Evolutionary conservation across 805 yeast genomes (phyloP).

Genomic region (Suhomyces pyralidae): DNA sequence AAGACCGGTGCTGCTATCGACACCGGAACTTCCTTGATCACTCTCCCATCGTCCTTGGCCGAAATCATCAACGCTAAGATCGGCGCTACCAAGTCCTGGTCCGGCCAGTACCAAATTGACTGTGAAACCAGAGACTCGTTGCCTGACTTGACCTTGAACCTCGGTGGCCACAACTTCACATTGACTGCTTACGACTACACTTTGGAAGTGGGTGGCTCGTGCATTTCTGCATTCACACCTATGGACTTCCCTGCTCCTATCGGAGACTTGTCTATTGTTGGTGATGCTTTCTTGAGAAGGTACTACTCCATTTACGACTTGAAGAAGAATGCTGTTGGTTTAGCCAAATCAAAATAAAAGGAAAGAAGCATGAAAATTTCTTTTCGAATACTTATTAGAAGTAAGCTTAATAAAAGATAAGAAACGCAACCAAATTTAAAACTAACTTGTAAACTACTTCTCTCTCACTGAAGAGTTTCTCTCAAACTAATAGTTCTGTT

Average conservation of each 20-base stretch:
- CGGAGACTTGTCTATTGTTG: constrained; percentile 94
- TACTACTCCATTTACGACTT: constrained; percentile 93
- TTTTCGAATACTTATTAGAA: background rate
- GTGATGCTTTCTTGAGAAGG: constrained; percentile 95
- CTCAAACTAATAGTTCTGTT: too few relatives aligned
- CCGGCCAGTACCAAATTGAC: constrained; percentile 93
- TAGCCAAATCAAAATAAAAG: constrained; percentile 62
- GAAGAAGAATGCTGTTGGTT: constrained; percentile 89
- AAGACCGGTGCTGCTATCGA: constrained; percentile 96
- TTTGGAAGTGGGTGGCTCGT: constrained; percentile 89
- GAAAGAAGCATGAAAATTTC: background rate
- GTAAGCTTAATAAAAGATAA: background rate
- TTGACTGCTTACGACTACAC: constrained; percentile 89
- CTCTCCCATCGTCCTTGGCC: constrained; percentile 92
- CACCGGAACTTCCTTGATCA: constrained; percentile 96
- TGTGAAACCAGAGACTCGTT: constrained; percentile 79
- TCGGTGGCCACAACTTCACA: constrained; percentile 89
- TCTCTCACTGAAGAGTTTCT: too few relatives aligned
- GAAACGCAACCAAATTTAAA: too few relatives aligned
- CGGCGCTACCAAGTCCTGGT: constrained; percentile 97
- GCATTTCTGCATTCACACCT: constrained; percentile 95
- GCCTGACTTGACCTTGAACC: constrained; percentile 90
- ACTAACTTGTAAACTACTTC: too few relatives aligned
- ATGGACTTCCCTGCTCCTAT: constrained; percentile 97
- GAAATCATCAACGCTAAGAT: constrained; percentile 93